These are phyloP conservation scores for Ogataea trehalophila DNA, from an alignment of 805 yeast genomes.

Conservation along the genomic window DNA sequence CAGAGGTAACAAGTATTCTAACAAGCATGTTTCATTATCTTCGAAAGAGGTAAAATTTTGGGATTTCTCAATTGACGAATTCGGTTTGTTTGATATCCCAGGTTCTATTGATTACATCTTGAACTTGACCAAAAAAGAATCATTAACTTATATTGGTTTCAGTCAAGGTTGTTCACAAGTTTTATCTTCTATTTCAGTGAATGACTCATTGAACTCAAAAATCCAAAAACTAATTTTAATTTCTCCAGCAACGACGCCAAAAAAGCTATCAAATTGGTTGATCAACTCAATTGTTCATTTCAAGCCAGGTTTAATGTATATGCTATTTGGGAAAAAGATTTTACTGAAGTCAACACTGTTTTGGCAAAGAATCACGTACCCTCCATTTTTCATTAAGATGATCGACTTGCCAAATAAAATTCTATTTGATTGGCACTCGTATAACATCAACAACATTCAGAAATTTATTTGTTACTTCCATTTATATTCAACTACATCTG, in stretches of 20 bases:
- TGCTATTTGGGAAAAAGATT: constrained; percentile 70
- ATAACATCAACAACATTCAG: constrained; percentile 66
- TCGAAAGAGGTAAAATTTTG: constrained; percentile 53
- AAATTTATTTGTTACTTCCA: constrained; percentile 81
- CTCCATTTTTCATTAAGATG: constrained; percentile 64
- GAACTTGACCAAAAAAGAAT: constrained; percentile 37
- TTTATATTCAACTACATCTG: constrained; percentile 85
- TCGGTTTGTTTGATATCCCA: constrained; percentile 89
- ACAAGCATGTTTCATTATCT: constrained; percentile 56
- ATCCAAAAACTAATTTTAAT: constrained; percentile 46
- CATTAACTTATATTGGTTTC: constrained; percentile 77
- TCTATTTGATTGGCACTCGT: constrained; percentile 76
- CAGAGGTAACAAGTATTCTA: constrained; percentile 88
- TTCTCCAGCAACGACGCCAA: constrained; percentile 95
- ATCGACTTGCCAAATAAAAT: constrained; percentile 67
- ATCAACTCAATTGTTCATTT: constrained; percentile 74
- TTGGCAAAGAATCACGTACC: constrained; percentile 77
- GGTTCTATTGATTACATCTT: constrained; percentile 74
- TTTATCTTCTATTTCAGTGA: constrained; percentile 73
- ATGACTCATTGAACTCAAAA: constrained; percentile 60
- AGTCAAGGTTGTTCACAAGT: constrained; percentile 96
- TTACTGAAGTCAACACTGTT: constrained; percentile 56
- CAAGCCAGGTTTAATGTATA: constrained; percentile 67
- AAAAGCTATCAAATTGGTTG: constrained; percentile 70
- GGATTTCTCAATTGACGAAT: constrained; percentile 91